Conservation (phyloP, 768 basidiomycete genomes). For the Clitopilus passeckerianus region DNA sequence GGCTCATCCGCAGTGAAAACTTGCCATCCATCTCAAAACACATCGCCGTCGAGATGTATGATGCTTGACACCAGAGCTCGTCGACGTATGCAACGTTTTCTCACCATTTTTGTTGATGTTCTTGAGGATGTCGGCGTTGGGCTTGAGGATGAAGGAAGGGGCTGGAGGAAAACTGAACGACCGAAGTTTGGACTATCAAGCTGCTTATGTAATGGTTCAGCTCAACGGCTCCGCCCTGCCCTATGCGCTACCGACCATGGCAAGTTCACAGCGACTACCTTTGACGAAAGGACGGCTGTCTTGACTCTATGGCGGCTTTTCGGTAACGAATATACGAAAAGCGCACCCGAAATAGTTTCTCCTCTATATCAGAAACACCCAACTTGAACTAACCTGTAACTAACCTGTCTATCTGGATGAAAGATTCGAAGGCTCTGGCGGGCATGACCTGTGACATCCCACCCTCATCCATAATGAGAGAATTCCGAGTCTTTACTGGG, state of each 20-base stretch:
- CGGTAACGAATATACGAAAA: too few species aligned
- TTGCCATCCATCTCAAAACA: constrained; percentile 47
- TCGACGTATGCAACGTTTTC: constrained; percentile 21
- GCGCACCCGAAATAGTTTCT: too few species aligned
- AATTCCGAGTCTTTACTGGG: too few species aligned
- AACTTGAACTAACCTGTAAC: too few species aligned
- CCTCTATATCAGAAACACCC: too few species aligned
- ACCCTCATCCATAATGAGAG: too few species aligned
- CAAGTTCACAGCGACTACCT: too few species aligned
- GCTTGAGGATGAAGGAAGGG: background rate
- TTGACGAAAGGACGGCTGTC: background rate
- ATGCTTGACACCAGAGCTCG: constrained; percentile 34
- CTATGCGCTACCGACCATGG: background rate
- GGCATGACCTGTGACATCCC: too few species aligned
- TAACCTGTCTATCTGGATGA: too few species aligned
- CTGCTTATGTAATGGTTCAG: background rate
- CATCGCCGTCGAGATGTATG: constrained; percentile 23
- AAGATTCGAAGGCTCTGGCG: too few species aligned
- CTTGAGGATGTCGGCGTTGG: constrained; percentile 29
- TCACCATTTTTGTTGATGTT: constrained; percentile 48
- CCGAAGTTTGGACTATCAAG: background rate
- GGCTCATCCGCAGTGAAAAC: constrained; percentile 34
- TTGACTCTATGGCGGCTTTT: background rate
- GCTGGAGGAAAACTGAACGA: background rate
- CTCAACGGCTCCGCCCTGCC: background rate